Base-by-base conservation (phyloP, 2,329 filamentous ascomycete genomes). In the Orbilia ellipsospora region DNA sequence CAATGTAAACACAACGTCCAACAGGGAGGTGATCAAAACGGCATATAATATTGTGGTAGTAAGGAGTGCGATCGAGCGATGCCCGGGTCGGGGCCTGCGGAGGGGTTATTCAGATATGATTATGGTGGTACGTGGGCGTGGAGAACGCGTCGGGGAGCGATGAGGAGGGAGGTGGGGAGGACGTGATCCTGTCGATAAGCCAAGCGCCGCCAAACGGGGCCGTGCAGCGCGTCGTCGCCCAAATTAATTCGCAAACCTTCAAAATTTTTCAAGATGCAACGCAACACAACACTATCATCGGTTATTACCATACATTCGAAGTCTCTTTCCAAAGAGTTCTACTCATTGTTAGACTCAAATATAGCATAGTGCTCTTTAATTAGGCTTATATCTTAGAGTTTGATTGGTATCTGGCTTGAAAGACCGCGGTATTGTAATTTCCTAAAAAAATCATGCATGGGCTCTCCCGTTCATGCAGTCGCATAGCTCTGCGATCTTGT, bases 161-260 rank as follows among this genome's bases (percentile, higher is more conserved):
- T 60, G 62, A 63, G 69, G 64, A 61, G 66, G 44, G 51, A 70
- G 62, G 54, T 63, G 74, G 70, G 76, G 62, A 54, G 70, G 67
- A 73, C 59, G 76, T 77, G 76, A 73, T 67, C 63, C 65, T 70
- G 73, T 64, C 60, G 66, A 76, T 69, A 66, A 76, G 73, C 63
- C 63, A 68, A 69, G 72, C 55, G 26, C 63, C 23, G 50, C 56
- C 61, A 76, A 69, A 68, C 73, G 44, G 16, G 8, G 72, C 64
- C 59, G 59, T 52, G 55, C 51, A 42, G 52, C 50, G 55, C 62
- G 31, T 36, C 31, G 31, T 10, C 31, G 31, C 31, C 31, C 31
- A 36, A 48, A 45, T 16, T n/a, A 48, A 15, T n/a, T 18, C 44
- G 44, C 8, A 48, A 75, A 57, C 64, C 56, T 23, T 66, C 64